These are phyloP conservation scores for Vitis hybrid DNA, from an alignment of 177 flowering plant genomes.

Conservation along the genomic window DNA sequence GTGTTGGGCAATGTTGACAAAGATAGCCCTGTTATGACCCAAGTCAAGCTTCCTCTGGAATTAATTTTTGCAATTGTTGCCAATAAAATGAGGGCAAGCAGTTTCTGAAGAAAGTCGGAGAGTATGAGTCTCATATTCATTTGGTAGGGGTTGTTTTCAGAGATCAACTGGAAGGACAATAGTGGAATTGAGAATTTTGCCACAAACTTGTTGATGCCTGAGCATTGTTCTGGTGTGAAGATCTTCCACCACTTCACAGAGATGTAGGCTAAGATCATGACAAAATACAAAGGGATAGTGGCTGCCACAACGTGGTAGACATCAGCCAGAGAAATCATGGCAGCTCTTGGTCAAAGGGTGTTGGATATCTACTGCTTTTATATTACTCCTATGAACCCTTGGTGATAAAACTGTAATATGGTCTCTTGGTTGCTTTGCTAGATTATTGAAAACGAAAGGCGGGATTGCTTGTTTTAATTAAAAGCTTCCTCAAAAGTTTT, in stretches of 20 bases:
- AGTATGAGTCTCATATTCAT: slow-evolving; percentile 67
- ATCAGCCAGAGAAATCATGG: slow-evolving; percentile 57
- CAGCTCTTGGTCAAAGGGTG: slow-evolving; percentile 5
- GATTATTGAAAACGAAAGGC: slow-evolving; percentile 28
- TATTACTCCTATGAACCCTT: neutral
- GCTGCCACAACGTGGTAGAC: slow-evolving; percentile 64
- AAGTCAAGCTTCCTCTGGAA: slow-evolving; percentile 41
- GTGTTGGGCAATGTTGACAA: slow-evolving; percentile 77
- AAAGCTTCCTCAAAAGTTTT: slow-evolving; percentile 20
- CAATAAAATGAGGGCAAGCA: slow-evolving; percentile 45
- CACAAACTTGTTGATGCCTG: slow-evolving; percentile 87
- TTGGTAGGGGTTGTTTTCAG: slow-evolving; percentile 65
- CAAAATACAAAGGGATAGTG: slow-evolving; percentile 64
- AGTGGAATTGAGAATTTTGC: slow-evolving; percentile 76
- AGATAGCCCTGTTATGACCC: slow-evolving; percentile 75
- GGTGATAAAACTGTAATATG: slow-evolving; percentile 14
- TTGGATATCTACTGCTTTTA: neutral
- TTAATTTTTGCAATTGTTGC: slow-evolving; percentile 35
- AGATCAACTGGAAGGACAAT: slow-evolving; percentile 59
- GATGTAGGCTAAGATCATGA: slow-evolving; percentile 64
- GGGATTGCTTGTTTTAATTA: slow-evolving; percentile 13
- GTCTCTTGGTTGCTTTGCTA: slow-evolving; percentile 25
- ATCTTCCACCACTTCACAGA: slow-evolving; percentile 71
- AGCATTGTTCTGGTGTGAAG: slow-evolving; percentile 79
- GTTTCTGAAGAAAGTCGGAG: slow-evolving; percentile 65